phyloP scores from a whole-genome alignment of 495 filamentous ascomycete species.

The Schizothecium vesticola region DNA sequence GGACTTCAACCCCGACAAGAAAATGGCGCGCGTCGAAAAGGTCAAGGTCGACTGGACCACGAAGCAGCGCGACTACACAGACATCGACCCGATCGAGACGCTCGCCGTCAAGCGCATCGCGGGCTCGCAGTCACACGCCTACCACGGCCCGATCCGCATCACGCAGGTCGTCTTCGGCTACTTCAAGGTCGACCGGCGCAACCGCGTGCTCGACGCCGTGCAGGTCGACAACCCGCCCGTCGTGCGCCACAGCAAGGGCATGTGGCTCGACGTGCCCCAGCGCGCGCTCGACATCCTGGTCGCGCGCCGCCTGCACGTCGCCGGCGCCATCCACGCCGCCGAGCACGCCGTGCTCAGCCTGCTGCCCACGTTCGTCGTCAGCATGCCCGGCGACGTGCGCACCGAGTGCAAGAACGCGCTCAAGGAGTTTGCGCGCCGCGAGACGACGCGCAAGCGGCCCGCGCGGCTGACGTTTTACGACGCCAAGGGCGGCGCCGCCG shows the following conservation, averaged over 20 bases:
- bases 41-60: conserved; percentile 98
- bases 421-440: conserved; percentile 69
- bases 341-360: conserved; percentile 85
- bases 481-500: conserved; percentile 77
- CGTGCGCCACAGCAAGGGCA: conserved; percentile 74
- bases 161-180: conserved; percentile 86
- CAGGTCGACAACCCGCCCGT: conserved; percentile 92
- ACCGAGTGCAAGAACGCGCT: conserved; percentile 83
- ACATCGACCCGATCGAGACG: conserved; percentile 85
- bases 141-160: conserved; percentile 78
- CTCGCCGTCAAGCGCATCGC: conserved; percentile 68
- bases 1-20: conserved; percentile 73
- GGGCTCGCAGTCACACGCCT: conserved; percentile 52
- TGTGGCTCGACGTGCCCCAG: conserved; percentile 93
- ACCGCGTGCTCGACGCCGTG: conserved; percentile 82
- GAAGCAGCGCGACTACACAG: conserved; percentile 87
- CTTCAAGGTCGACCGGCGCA: conserved; percentile 81
- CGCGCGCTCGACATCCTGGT: conserved; percentile 72
- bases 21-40: conserved; percentile 61
- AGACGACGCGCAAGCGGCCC: conserved; percentile 67
- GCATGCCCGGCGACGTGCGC: conserved; percentile 76
- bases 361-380: conserved; percentile 84
- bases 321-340: conserved; percentile 88
- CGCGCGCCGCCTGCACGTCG: conserved; percentile 67
- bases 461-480: conserved; percentile 93